Evolutionary conservation across 495 filamentous ascomycete genomes (phyloP), one percentile per base, ranked within the genome.

Genomic region (Trichocladium antarcticum): DNA sequence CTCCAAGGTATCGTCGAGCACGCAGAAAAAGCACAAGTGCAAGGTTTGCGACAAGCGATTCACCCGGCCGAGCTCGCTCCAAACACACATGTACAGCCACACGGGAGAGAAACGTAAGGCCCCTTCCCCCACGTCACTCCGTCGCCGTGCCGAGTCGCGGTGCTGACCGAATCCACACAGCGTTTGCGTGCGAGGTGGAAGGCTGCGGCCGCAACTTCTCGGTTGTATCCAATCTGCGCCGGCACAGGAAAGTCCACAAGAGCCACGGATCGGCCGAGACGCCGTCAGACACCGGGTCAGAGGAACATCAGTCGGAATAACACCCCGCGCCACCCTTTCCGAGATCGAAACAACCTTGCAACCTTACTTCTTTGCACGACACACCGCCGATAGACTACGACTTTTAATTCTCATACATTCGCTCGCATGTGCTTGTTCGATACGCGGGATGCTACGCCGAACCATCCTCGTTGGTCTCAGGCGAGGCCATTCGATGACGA

Each of bases 11-110:
- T 86, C 87, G 9, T 90, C 88, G 19, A 93, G 85, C 69, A 89
- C 92, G 22, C 90, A 97, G 62, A 98, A 98, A 80, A 98, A 97
- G 74, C 92, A 98, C 72, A 96, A 95, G 70, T 98, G 92, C 76
- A 97, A 96, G 74, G 86, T 98, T 42, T 98, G 92, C 73, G 92
- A 97, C 69, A 98, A 98, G 79, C 81, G 92, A 7, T 98, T 98
- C 66, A 97, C 92, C 9, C 79, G 92, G 34, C 92, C 92, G 1
- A 96, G 90, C 61, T 98, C 92, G 6, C 67, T 98, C 28, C 93
- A 96, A 58, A 98, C 92, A 20, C 92, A 98, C 61, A 97, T 96
- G 81, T 98, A 98, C 69, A 95, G 89, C 64, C 92, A 98, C 65
- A 98, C 92, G 42, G 92, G 92, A 59, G 93, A 98, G 67, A 98